Evolutionary conservation across 2,329 filamentous ascomycete species (phyloP).

Genomic region (Talaromyces amestolkiae): DNA sequence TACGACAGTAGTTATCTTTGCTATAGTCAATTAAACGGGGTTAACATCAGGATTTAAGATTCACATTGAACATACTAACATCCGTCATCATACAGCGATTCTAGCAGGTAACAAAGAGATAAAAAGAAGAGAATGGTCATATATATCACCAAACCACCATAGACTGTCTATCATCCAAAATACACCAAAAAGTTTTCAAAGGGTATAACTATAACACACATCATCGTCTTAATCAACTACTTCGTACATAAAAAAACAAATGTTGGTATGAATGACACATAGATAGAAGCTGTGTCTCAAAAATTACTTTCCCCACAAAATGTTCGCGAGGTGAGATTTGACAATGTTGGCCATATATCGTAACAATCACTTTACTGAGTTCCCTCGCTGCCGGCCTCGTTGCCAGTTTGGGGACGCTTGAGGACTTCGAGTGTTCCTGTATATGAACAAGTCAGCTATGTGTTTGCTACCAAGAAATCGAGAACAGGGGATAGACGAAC

Average conservation of each 20-base stretch:
- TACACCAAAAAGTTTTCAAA: neutral
- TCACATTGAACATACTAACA: neutral
- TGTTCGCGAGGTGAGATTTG: neutral
- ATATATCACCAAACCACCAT: neutral
- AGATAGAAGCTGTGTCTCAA: neutral
- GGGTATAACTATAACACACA: conserved; percentile 15
- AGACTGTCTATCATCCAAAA: conserved; percentile 2
- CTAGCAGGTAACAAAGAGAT: neutral
- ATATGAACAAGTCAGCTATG: neutral
- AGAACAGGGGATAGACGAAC: conserved; percentile 53
- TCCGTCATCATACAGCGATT: neutral
- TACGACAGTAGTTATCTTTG: neutral
- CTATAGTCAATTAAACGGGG: neutral
- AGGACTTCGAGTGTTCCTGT: conserved; percentile 37
- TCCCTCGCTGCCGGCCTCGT: conserved; percentile 13
- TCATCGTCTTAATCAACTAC: neutral
- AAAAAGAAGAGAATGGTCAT: neutral
- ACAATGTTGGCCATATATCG: neutral
- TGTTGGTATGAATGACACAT: conserved; percentile 1
- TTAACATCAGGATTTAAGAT: neutral
- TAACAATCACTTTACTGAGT: conserved; percentile 19
- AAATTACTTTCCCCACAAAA: neutral
- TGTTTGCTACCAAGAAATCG: neutral
- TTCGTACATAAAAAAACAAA: neutral
- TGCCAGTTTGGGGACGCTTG: conserved; percentile 26